Base-by-base conservation (phyloP, 2,329 filamentous ascomycete species). In the Biscogniauxia mediterranea region DNA sequence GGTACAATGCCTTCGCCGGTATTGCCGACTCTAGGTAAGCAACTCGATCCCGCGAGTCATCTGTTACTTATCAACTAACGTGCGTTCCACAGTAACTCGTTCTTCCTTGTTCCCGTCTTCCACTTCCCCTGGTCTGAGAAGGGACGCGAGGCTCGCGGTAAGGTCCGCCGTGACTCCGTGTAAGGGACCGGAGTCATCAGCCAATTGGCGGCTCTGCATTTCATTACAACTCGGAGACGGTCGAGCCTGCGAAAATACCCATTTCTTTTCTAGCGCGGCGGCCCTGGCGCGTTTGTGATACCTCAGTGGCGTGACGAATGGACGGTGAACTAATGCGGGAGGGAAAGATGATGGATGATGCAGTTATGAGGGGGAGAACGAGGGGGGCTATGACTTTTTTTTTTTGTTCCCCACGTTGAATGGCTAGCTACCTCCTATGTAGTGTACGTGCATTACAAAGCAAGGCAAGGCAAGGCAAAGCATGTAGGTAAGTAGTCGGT, bases 51-150 rank as follows among this genome's bases (percentile, higher is more conserved):
- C 60, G 15, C 46, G 53, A 15, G 4, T 28, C 49, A 55, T 20
- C 32, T 25, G 20, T 42, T 23, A 1, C 28, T 55, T 50, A 54
- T 53, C 62, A n/a, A 62, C 76, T 81, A 74, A 81, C 73, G 55
- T 54, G 8, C n/a, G 59, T 52, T 49, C 56, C 57, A 63, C 71
- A 95, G 92, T 81, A 89, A 89, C 79, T 88, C 85, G 26, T 97
- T 97, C 87, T 95, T 97, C 83, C 83, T 95, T 76, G 87, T 96
- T 64, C 94, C 93, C 56, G 93, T 97, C 65, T 89, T 90, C 70
- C 93, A 97, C 83, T 96, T 97, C 83, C 94, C 93, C 58, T 97
- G 94, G 94, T 94, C 91, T 46, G 89, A 90, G 70, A 90, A 89
- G 79, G 90, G 86, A 57, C 85, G 84, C 64, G 83, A 87, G 76